Percentiles rank a stretch among this genome's conserved stretches.
Evolutionary conservation across 768 basidiomycete genomes (phyloP).

Genomic region (Crucibulum laeve): DNA sequence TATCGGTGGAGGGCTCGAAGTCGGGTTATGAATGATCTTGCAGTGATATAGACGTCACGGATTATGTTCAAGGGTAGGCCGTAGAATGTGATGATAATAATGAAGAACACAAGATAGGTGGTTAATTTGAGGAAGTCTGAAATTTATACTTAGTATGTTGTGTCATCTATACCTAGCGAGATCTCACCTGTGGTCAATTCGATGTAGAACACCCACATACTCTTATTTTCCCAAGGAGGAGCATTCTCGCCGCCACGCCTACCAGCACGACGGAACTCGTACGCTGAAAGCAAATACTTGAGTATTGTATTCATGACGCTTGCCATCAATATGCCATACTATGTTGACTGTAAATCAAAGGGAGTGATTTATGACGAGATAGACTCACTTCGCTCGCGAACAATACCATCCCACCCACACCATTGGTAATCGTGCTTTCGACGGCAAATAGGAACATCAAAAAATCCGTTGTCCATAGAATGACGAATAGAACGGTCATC

Average conservation of each 20-base stretch:
- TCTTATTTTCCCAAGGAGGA: slow-evolving; percentile 96
- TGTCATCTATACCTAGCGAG: slow-evolving; percentile 1
- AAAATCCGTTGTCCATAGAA: slow-evolving; percentile 74
- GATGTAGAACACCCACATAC: slow-evolving; percentile 95
- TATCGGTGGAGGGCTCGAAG: slow-evolving; percentile 88
- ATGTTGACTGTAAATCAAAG: slow-evolving; percentile 10
- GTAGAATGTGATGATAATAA: slow-evolving; percentile 89
- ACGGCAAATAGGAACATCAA: slow-evolving; percentile 77
- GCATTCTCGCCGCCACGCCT: slow-evolving; percentile 78
- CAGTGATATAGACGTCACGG: slow-evolving; percentile 94
- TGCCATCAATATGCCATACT: slow-evolving; percentile 90
- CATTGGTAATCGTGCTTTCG: slow-evolving; percentile 73
- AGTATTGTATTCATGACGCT: slow-evolving; percentile 72
- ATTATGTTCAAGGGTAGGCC: slow-evolving; percentile 95
- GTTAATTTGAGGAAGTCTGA: slow-evolving; percentile 90
- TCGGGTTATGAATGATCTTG: slow-evolving; percentile 86
- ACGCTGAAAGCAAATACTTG: slow-evolving; percentile 78
- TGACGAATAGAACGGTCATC: slow-evolving; percentile 65
- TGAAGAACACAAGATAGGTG: slow-evolving; percentile 92
- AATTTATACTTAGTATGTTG: slow-evolving; percentile 7
- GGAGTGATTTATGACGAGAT: slow-evolving; percentile 1
- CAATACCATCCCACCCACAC: slow-evolving; percentile 88
- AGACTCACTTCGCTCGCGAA: slow-evolving; percentile 86
- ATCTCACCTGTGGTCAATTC: slow-evolving; percentile 82
- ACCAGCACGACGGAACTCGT: slow-evolving; percentile 79